These are phyloP conservation scores for Hypomyces rosellus DNA, from an alignment of 2,329 filamentous ascomycete genomes.

Conservation along the genomic window DNA sequence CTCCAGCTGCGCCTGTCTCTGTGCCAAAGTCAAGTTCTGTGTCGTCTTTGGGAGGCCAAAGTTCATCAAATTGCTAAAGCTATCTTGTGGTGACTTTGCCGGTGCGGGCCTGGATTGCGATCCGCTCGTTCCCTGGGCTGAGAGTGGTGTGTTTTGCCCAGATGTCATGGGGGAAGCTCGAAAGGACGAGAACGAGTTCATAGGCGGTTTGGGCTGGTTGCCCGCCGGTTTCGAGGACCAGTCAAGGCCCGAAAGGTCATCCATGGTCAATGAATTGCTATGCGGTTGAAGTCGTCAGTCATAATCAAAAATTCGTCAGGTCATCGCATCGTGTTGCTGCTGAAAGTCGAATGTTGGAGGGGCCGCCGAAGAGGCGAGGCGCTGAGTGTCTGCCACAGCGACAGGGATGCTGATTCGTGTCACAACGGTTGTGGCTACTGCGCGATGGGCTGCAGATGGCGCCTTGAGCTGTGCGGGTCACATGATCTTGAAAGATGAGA, in stretches of 20 bases:
- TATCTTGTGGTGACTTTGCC: conserved; percentile 56
- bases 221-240: conserved; percentile 45
- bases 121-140: conserved; percentile 39
- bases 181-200: conserved; percentile 43
- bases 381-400: conserved; percentile 3
- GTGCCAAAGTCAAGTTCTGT: conserved; percentile 69
- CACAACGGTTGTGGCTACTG: not conserved
- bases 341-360: conserved; percentile 3
- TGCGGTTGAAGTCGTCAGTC: conserved; percentile 20
- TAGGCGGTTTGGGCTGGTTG: conserved; percentile 30
- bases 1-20: conserved; percentile 65
- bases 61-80: conserved; percentile 70
- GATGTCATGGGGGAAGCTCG: conserved; percentile 54
- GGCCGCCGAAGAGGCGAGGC: not conserved
- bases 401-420: conserved; percentile 8
- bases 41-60: conserved; percentile 50
- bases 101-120: conserved; percentile 38
- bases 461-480: not conserved
- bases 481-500: not conserved
- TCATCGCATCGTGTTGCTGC: conserved; percentile 14
- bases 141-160: conserved; percentile 51
- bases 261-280: conserved; percentile 39
- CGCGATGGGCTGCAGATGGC: not conserved
- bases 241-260: conserved; percentile 55
- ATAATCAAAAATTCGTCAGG: conserved; percentile 18